phyloP scores from a whole-genome alignment of 208 protist genomes.

The Trypanosoma conorhini region DNA sequence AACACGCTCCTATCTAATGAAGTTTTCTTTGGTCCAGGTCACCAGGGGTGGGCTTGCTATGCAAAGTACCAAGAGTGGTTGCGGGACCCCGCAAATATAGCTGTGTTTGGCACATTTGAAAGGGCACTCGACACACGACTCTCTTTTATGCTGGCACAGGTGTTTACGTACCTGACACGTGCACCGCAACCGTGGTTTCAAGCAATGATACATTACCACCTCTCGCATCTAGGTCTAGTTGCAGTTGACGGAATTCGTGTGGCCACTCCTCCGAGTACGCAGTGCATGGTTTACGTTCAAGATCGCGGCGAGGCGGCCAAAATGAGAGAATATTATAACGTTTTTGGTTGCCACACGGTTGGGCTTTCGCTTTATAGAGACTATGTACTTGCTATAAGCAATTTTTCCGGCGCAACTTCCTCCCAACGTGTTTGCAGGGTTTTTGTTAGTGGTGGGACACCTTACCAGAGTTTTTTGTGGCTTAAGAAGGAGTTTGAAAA shows the following conservation, averaged over 20 bases:
- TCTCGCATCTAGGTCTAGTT: conserved; percentile 3
- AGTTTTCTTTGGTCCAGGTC: conserved; percentile 19
- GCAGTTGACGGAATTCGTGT: neutral
- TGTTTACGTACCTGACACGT: conserved; percentile 26
- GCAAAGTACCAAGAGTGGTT: conserved; percentile 21
- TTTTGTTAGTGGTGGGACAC: conserved; percentile 36
- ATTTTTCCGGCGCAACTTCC: neutral
- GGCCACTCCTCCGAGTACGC: too few relatives aligned
- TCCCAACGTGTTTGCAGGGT: conserved; percentile 1
- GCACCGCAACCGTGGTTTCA: conserved; percentile 39
- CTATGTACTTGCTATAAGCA: conserved; percentile 9
- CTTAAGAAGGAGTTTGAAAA: conserved; percentile 11
- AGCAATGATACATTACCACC: conserved; percentile 24
- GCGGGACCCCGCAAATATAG: conserved; percentile 19
- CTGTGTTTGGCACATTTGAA: conserved; percentile 28
- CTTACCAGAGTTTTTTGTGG: conserved; percentile 12
- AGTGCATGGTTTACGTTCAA: conserved; percentile 28
- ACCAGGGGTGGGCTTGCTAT: conserved; percentile 19
- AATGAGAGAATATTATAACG: conserved; percentile 38
- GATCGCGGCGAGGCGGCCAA: conserved; percentile 30
- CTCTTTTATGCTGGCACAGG: conserved; percentile 32
- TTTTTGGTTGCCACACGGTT: conserved; percentile 37
- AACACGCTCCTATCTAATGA: conserved; percentile 27
- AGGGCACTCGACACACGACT: conserved; percentile 21
- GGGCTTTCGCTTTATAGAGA: conserved; percentile 18